Conservation (phyloP, 164 flowering plant genomes). For the Amborella trichopoda region DNA sequence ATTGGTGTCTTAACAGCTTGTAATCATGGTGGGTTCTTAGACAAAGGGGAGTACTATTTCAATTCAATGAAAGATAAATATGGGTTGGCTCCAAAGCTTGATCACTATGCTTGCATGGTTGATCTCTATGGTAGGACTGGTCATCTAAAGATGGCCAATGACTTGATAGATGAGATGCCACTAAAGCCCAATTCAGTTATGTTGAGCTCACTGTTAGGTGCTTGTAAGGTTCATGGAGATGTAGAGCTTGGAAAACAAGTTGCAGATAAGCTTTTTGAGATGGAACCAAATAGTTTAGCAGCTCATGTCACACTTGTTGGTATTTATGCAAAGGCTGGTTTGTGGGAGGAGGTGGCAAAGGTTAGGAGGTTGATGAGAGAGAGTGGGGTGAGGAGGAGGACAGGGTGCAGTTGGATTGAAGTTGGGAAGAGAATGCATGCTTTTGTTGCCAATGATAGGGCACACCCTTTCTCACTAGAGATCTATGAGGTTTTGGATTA, state of each 20-base stretch:
- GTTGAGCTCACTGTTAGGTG: constrained; percentile 36
- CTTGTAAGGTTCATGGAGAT: constrained; percentile 29
- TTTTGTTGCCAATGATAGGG: constrained; percentile 15
- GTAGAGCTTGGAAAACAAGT: constrained; percentile 31
- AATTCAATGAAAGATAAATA: constrained; percentile 25
- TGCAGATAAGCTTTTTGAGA: constrained; percentile 19
- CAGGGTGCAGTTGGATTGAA: constrained; percentile 42
- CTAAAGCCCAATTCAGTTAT: constrained; percentile 27
- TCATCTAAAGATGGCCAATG: constrained; percentile 28
- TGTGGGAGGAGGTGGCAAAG: constrained; percentile 24
- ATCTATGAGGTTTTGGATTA: neutral
- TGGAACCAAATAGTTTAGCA: constrained; percentile 20
- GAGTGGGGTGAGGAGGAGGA: constrained; percentile 17
- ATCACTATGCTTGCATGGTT: constrained; percentile 39
- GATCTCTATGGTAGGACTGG: constrained; percentile 41
- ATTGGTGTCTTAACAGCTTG: constrained; percentile 43
- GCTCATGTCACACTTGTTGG: constrained; percentile 27
- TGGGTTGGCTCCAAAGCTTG: constrained; percentile 29
- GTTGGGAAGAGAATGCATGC: constrained; percentile 16
- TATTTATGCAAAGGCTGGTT: constrained; percentile 31
- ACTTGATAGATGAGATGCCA: constrained; percentile 37
- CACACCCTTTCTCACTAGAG: neutral
- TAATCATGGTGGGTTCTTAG: constrained; percentile 40
- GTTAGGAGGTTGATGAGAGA: constrained; percentile 22
- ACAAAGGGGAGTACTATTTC: constrained; percentile 29